Evolutionary conservation across 305 asterid species (phyloP).

Genomic region (Galium porrigens): DNA sequence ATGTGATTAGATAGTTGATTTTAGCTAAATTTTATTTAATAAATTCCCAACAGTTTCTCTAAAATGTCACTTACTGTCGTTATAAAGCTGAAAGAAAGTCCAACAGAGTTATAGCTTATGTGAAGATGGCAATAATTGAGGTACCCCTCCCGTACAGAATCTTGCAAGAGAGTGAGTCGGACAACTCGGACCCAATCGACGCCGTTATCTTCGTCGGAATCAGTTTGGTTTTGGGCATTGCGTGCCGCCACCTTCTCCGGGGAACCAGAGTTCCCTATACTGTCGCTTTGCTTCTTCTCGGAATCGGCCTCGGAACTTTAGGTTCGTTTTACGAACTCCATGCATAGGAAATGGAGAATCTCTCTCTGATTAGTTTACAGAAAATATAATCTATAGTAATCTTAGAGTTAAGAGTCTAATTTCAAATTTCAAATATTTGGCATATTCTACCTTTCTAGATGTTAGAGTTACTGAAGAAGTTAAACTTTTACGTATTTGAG

Average conservation of each 20-base stretch:
- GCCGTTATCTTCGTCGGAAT: conserved; percentile 81
- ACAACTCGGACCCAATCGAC: conserved; percentile 33
- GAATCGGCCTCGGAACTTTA: conserved; percentile 66
- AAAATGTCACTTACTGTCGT: neutral
- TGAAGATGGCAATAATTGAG: conserved; percentile 8
- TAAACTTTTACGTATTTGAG: too few species aligned
- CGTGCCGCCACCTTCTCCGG: conserved; percentile 55
- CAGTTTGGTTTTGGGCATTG: conserved; percentile 73
- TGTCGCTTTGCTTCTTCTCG: conserved; percentile 64
- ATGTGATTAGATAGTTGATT: too few species aligned
- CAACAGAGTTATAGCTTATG: neutral
- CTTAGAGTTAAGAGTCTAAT: neutral
- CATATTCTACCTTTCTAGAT: neutral
- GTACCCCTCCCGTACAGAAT: conserved; percentile 25
- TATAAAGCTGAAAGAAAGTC: neutral
- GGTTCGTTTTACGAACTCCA: conserved; percentile 24
- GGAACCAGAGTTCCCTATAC: conserved; percentile 95
- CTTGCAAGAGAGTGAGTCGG: conserved; percentile 25
- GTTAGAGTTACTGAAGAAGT: neutral
- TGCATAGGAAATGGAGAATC: too few species aligned
- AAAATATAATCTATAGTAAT: too few species aligned
- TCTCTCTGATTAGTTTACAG: neutral
- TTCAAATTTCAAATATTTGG: neutral
- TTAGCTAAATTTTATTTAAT: too few species aligned
- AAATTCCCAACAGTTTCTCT: too few species aligned